Conservation (phyloP, 257 asterid species). For the Striga asiatica region DNA sequence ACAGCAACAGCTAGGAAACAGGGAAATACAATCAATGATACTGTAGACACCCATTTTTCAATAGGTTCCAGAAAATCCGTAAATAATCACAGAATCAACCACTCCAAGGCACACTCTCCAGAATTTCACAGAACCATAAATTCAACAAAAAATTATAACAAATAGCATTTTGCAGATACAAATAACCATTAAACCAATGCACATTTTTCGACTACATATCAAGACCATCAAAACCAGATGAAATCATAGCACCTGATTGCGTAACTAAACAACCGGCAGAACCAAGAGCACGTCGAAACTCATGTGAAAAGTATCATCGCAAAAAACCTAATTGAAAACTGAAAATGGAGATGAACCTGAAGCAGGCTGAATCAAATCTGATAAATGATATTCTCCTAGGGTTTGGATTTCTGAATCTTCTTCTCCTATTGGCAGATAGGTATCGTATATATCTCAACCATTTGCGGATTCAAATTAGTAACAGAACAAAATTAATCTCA, state of each 20-base stretch:
- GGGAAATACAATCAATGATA: too few relatives aligned
- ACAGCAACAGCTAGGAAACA: too few relatives aligned
- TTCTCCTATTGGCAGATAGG: conserved; percentile 10
- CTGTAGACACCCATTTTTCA: too few relatives aligned
- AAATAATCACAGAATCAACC: conserved; percentile 4
- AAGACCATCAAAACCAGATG: conserved; percentile 5
- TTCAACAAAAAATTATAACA: conserved; percentile 4
- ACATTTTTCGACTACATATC: conserved; percentile 9
- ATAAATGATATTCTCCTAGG: conserved; percentile 22
- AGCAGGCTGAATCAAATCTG: too few relatives aligned
- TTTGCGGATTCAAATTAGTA: conserved; percentile 17
- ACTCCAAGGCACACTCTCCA: neutral
- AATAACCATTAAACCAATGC: conserved; percentile 3
- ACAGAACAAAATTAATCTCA: neutral
- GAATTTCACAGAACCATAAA: conserved; percentile 12
- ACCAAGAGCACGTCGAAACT: conserved; percentile 11
- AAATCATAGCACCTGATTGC: neutral
- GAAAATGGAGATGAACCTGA: conserved; percentile 9
- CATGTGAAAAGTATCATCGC: conserved; percentile 2
- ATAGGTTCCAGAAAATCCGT: too few relatives aligned
- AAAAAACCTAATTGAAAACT: conserved; percentile 4
- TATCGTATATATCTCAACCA: too few relatives aligned
- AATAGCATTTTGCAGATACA: neutral
- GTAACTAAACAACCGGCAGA: too few relatives aligned
- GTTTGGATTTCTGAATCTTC: conserved; percentile 21